Evolutionary conservation across 2,329 filamentous ascomycete species (phyloP).

Genomic region (Nannizzia gypsea): DNA sequence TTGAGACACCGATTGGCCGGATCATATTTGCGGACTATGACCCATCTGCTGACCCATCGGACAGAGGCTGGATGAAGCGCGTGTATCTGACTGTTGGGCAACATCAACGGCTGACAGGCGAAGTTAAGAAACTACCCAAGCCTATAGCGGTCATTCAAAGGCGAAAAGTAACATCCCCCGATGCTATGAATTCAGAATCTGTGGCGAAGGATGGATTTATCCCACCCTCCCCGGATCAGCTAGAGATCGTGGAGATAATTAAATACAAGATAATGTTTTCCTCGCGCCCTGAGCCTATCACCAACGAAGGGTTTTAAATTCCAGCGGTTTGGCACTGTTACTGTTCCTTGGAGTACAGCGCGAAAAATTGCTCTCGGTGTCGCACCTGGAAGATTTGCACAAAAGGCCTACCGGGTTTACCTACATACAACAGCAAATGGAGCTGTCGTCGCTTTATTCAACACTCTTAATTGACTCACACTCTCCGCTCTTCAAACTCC

Average conservation of each 20-base stretch:
- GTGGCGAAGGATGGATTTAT: constrained; percentile 15
- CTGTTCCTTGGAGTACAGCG: not conserved
- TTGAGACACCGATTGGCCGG: constrained; percentile 52
- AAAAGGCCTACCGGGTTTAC: not conserved
- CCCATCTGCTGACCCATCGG: constrained; percentile 33
- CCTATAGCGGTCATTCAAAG: constrained; percentile 67
- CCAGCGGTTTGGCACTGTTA: not conserved
- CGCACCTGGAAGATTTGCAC: not conserved
- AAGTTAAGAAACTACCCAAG: constrained; percentile 73
- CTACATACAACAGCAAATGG: not conserved
- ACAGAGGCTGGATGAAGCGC: constrained; percentile 72
- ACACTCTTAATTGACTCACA: too few relatives aligned
- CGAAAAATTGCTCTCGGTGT: not conserved
- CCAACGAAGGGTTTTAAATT: constrained; percentile 3
- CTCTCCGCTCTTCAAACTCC: not conserved
- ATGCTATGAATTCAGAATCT: constrained; percentile 5
- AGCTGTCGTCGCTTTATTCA: too few relatives aligned
- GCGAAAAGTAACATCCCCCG: constrained; percentile 23
- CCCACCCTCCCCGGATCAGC: constrained; percentile 27
- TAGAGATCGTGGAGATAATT: constrained; percentile 81
- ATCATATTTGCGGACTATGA: constrained; percentile 69
- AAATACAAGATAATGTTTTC: constrained; percentile 80
- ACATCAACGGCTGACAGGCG: constrained; percentile 78
- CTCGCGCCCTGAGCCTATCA: constrained; percentile 70
- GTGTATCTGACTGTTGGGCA: constrained; percentile 80